Evolutionary conservation across 441 rosid species (phyloP), one percentile per base, ranked within the genome.

Genomic region (Lepidium campestre): DNA sequence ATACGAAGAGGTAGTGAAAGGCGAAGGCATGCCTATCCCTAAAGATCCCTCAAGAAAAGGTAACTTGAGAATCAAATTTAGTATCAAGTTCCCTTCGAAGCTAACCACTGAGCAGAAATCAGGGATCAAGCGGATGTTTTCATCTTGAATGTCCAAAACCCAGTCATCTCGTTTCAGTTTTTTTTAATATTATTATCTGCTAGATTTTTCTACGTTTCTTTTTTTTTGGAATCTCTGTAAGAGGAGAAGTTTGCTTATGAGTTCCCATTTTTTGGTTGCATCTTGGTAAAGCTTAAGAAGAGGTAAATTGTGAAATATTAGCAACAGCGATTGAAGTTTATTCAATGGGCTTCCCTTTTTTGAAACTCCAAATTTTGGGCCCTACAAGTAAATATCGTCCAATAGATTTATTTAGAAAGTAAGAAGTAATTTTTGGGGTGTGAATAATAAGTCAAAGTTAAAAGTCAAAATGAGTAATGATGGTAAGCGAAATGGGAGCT

Each of bases 21-120:
- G 80, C 1, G 97, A 91, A 78, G 97, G 97, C 13, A 91, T 91
- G 96, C 97, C 97, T 2, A 61, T 81, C 13, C 86, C 77, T 0
- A 87, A 78, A 60, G 90, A 91, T 4, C 85, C 85, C 0, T 59
- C 81, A 1, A 84, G 27, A 59, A 87, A 71, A 72, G 97, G 97
- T 8, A 83, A 88, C 62, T 63, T 88, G 65, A 76, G 89, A 66
- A 79, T 88, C 76, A 88, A 83, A 77, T 86, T 91, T 78, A 72
- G 61, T 48, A 79, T 89, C 47, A 84, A 73, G 54, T 89, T 89
- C 77, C 96, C 96, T 0, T 39, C 81, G 1, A 85, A 91, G 81
- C 63, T 85, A 13, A 81, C 86, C 2, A 45, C 82, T 0, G 94
- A 89, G 79, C 97, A 89, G 82, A 91, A 91, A 75, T 42, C 86